These are phyloP conservation scores for Chimonanthus salicifolius DNA, from an alignment of 164 flowering plant genomes.

Conservation along the genomic window DNA sequence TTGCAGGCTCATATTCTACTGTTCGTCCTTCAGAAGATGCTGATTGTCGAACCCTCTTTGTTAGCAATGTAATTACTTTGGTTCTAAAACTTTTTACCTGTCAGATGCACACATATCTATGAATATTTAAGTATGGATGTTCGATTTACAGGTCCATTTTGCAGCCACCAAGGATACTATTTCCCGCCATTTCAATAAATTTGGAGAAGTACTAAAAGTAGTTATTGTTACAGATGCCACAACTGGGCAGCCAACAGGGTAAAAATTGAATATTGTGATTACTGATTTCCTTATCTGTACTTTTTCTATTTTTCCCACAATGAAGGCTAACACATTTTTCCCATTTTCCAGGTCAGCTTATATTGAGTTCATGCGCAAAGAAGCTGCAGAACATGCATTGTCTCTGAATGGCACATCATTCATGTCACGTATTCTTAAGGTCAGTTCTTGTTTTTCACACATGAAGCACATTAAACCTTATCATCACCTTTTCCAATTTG, in stretches of 20 bases:
- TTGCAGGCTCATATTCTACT: slow-evolving; percentile 49
- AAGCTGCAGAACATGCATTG: slow-evolving; percentile 80
- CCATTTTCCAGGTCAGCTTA: slow-evolving; percentile 65
- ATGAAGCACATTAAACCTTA: too few relatives aligned
- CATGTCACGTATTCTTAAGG: slow-evolving; percentile 95
- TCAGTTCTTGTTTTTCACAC: slow-evolving; percentile 12
- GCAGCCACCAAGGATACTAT: slow-evolving; percentile 93
- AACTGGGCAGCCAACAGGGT: slow-evolving; percentile 95
- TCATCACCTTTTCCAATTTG: too few relatives aligned
- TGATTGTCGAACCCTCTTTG: slow-evolving; percentile 78
- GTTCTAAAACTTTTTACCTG: neutral
- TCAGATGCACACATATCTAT: neutral
- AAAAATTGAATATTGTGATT: neutral
- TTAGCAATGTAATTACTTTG: slow-evolving; percentile 63
- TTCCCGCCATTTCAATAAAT: slow-evolving; percentile 85
- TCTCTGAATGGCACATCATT: slow-evolving; percentile 89
- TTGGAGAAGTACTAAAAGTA: slow-evolving; percentile 88
- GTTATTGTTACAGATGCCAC: slow-evolving; percentile 74
- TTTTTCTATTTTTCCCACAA: neutral
- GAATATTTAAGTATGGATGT: neutral
- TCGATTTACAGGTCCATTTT: slow-evolving; percentile 75
- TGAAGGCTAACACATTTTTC: neutral
- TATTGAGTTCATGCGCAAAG: slow-evolving; percentile 78
- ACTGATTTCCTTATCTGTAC: neutral
- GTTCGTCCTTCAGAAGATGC: slow-evolving; percentile 68